Conservation (phyloP, 306 rosid species). For the Cicer yamashitae region DNA sequence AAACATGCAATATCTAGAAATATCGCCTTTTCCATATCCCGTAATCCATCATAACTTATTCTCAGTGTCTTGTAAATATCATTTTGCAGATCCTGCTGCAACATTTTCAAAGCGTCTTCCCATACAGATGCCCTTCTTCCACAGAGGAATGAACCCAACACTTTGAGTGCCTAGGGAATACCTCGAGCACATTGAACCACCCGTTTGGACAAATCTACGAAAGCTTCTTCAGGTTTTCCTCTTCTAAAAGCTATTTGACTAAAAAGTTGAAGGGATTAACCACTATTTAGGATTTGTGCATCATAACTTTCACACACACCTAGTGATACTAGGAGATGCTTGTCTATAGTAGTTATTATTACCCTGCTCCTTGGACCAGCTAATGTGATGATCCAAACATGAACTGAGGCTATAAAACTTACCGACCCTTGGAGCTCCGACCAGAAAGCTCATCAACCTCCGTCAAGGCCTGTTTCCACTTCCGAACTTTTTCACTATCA, state of each 20-base stretch:
- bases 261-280: conserved; percentile 38
- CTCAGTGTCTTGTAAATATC: conserved; percentile 24
- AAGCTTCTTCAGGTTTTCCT: conserved; percentile 27
- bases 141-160: conserved; percentile 44
- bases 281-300: not conserved
- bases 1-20: conserved; percentile 54
- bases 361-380: conserved; percentile 46
- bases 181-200: conserved; percentile 44
- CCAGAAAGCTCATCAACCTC: conserved; percentile 37
- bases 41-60: conserved; percentile 46
- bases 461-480: conserved; percentile 42
- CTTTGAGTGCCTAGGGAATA: conserved; percentile 46
- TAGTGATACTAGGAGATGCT: conserved; percentile 16
- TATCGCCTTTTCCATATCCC: conserved; percentile 6
- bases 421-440: conserved; percentile 33
- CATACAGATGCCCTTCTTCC: conserved; percentile 32
- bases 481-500: conserved; percentile 12
- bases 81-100: conserved; percentile 17
- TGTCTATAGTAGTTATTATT: conserved; percentile 45
- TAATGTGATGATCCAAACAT: no score
- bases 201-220: not conserved
- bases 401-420: not conserved
- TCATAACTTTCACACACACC: not conserved
- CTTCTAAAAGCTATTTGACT: conserved; percentile 37
- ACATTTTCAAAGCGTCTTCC: conserved; percentile 43